These are phyloP conservation scores for Boletellus deceptivus DNA, from an alignment of 1,284 basidiomycete genomes.

Conservation along the genomic window DNA sequence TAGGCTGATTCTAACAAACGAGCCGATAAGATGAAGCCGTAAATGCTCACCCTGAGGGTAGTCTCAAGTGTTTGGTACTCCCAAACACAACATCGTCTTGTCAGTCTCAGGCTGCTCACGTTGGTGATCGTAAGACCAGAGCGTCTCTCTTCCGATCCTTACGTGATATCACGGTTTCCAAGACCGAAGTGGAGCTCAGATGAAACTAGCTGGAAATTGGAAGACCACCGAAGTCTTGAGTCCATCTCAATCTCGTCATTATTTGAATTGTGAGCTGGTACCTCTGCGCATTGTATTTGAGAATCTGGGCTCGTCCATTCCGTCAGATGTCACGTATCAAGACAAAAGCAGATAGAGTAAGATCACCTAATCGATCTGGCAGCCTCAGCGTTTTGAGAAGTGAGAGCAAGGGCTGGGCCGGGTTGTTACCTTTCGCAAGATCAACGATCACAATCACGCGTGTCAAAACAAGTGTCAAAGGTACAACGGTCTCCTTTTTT, in stretches of 20 bases:
- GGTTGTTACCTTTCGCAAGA: not conserved
- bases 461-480: not conserved
- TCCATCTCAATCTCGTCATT: no score
- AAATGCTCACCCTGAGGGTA: no score
- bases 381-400: not conserved
- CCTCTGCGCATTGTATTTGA: not conserved
- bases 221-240: no score
- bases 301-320: not conserved
- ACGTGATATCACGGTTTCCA: no score
- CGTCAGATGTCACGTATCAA: not conserved
- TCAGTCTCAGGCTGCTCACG: not conserved
- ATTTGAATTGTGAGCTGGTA: no score
- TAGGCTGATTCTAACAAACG: not conserved
- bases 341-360: not conserved
- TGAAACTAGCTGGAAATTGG: not conserved
- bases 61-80: not conserved
- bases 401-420: not conserved
- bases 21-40: not conserved
- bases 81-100: not conserved
- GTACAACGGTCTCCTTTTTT: not conserved
- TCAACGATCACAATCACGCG: slow-evolving; percentile 3
- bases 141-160: no score
- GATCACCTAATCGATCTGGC: not conserved
- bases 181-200: not conserved
- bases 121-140: not conserved